A percentile compares a stretch with the other conserved stretches of the same genome.
phyloP scores from a whole-genome alignment of 2,329 filamentous ascomycete species.

The Neopestalotiopsis rosae region DNA sequence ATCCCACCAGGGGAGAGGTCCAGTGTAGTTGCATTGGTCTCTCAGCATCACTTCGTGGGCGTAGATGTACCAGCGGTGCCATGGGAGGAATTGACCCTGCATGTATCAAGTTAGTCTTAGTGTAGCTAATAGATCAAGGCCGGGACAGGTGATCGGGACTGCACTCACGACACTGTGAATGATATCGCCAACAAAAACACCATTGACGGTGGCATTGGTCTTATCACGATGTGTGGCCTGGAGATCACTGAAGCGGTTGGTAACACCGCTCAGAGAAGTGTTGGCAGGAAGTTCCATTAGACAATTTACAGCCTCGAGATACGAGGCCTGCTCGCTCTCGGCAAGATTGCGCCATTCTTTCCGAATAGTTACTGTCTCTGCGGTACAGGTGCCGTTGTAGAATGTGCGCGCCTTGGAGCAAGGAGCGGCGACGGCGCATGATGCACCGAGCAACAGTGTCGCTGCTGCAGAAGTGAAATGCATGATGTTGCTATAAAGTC shows the following conservation, averaged over 20 bases:
- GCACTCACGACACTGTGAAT: constrained; percentile 9
- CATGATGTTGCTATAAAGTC: neutral
- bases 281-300: neutral
- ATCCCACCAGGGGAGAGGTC: constrained; percentile 10
- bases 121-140: no score
- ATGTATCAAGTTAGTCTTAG: neutral
- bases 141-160: neutral
- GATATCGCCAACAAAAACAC: constrained; percentile 3
- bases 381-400: constrained; percentile 5
- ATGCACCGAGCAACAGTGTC: neutral
- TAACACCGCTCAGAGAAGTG: neutral
- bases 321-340: neutral
- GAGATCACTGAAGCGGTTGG: constrained; percentile 8
- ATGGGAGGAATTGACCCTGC: constrained; percentile 17
- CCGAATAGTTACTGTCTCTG: neutral
- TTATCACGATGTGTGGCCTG: constrained; percentile 4
- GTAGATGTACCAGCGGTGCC: constrained; percentile 16
- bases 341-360: constrained; percentile 11
- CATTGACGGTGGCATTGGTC: constrained; percentile 9
- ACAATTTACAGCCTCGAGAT: neutral
- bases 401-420: neutral
- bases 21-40: constrained; percentile 16
- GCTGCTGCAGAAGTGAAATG: neutral
- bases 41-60: constrained; percentile 14
- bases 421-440: neutral